Evolutionary conservation across 371 early-diverging fungal species (phyloP).

Genomic region (Gilbertella persicaria): DNA sequence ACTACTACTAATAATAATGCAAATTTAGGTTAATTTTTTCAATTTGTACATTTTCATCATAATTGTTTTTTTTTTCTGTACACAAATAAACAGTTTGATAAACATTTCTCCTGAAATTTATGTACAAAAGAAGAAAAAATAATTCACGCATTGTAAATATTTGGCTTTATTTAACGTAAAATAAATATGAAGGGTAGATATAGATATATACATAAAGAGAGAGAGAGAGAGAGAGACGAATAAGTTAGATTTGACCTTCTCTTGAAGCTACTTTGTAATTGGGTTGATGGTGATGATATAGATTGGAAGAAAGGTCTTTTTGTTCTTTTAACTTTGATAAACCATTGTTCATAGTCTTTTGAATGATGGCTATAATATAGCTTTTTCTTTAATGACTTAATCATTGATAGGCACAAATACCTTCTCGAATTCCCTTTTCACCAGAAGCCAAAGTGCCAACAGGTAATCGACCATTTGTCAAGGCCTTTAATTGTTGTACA

Average conservation of each 20-base stretch:
- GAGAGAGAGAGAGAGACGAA: neutral
- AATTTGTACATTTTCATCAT: neutral
- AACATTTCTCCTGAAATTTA: too few species aligned
- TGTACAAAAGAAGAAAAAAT: neutral
- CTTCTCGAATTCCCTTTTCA: slow-evolving; percentile 40
- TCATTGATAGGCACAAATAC: slow-evolving; percentile 12
- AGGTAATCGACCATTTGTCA: slow-evolving; percentile 36
- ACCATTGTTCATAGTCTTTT: slow-evolving; percentile 3
- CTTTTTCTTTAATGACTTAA: neutral
- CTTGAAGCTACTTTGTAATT: slow-evolving; percentile 18
- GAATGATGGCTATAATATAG: neutral
- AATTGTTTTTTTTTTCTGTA: neutral
- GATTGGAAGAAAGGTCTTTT: slow-evolving; percentile 11
- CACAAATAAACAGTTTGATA: neutral
- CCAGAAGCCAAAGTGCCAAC: slow-evolving; percentile 34
- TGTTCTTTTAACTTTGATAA: slow-evolving; percentile 22
- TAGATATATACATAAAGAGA: neutral
- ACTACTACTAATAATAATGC: slow-evolving; percentile 11
- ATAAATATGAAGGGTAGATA: neutral
- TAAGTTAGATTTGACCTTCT: slow-evolving; percentile 21
- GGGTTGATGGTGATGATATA: slow-evolving; percentile 14
- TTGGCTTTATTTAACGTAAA: neutral
- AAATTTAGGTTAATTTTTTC: slow-evolving; percentile 6
- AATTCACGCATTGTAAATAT: too few species aligned
- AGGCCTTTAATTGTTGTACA: slow-evolving; percentile 36